Base-by-base conservation (phyloP, 2,329 filamentous ascomycete species). In the Diaporthe humulicola region DNA sequence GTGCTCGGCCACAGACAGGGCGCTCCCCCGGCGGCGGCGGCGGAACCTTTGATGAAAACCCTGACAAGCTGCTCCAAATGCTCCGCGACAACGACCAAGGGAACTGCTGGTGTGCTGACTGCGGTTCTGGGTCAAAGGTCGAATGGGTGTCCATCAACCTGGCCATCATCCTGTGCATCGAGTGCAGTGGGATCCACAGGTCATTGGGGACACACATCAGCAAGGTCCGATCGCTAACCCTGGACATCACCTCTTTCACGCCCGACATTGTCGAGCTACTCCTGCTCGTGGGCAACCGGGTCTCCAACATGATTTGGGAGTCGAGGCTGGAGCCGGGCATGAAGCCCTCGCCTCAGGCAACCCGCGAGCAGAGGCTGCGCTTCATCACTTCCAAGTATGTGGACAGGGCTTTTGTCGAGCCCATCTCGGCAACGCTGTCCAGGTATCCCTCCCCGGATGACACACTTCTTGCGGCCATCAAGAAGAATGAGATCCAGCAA, bases 91-190 rank as follows among this genome's bases (percentile, higher is more conserved):
- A 93, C 67, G 97, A 99, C 81, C 94, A 98, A 80, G 96, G 95
- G 54, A 99, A 99, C 84, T 93, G 91, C 78, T 94, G 93, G 90
- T 99, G 97, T 82, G 97, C 97, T 22, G 97, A 99, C 83, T 99
- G 97, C 81, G 94, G 95, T 15, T 97, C 95, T 10, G 93, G 94
- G 45, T 91, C 92, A 81, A 98, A 98, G 86, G 96, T 98, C 30
- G 97, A 99, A 84, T 99, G 97, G 97, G 97, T 98, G 38, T 98
- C 97, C 0, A 98, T 99, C 85, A 99, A 99, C 80, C 89, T 99
- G 6, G 97, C 95, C 60, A 98, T 99, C 75, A 93, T 99, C 71
- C 90, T 99, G 28, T 99, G 97, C 85, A 98, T 98, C 82, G 96
- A 99, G 84, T 99, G 97, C 85, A 98, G 96, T 82, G 97, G 97